These are phyloP conservation scores for Malassezia vespertilionis DNA, from an alignment of 1,284 basidiomycete species.

Conservation along the genomic window DNA sequence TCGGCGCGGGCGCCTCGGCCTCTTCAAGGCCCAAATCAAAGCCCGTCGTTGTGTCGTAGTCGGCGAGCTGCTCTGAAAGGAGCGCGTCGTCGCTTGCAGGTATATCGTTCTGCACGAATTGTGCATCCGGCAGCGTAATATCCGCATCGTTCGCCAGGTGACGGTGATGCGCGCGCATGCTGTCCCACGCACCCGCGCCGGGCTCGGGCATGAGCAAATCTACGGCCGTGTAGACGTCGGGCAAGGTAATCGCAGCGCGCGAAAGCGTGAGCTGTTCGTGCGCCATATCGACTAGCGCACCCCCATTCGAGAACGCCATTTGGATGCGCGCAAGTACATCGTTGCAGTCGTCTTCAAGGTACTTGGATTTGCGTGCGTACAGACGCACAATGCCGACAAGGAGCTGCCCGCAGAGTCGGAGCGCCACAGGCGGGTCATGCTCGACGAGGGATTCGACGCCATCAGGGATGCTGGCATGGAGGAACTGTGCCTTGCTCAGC, in stretches of 20 bases:
- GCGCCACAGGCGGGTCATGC: slow-evolving; percentile 72
- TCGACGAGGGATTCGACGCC: slow-evolving; percentile 61
- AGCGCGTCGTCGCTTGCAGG: slow-evolving; percentile 28
- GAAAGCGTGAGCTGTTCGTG: slow-evolving; percentile 80
- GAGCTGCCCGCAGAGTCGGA: slow-evolving; percentile 85
- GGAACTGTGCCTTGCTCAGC: slow-evolving; percentile 83
- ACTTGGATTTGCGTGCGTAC: slow-evolving; percentile 93
- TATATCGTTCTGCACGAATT: slow-evolving; percentile 32
- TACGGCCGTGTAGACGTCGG: slow-evolving; percentile 61
- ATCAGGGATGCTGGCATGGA: slow-evolving; percentile 86
- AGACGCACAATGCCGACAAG: slow-evolving; percentile 91
- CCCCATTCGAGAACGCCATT: slow-evolving; percentile 72
- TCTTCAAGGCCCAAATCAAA: slow-evolving; percentile 50
- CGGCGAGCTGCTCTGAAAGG: slow-evolving; percentile 29
- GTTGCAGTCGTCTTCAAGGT: slow-evolving; percentile 91
- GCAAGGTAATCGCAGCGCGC: slow-evolving; percentile 73
- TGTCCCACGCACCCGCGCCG: slow-evolving; percentile 27
- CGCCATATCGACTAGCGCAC: slow-evolving; percentile 79
- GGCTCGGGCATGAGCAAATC: slow-evolving; percentile 67
- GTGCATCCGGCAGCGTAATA: slow-evolving; percentile 51
- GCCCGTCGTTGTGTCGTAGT: slow-evolving; percentile 31
- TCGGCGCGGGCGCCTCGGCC: slow-evolving; percentile 44
- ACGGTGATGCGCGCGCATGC: slow-evolving; percentile 1
- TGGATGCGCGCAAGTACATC: slow-evolving; percentile 90
- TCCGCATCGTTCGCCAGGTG: slow-evolving; percentile 61